Evolutionary conservation across 352 stramenopile genomes (phyloP).

Genomic region (Pythium pyrilobum): DNA sequence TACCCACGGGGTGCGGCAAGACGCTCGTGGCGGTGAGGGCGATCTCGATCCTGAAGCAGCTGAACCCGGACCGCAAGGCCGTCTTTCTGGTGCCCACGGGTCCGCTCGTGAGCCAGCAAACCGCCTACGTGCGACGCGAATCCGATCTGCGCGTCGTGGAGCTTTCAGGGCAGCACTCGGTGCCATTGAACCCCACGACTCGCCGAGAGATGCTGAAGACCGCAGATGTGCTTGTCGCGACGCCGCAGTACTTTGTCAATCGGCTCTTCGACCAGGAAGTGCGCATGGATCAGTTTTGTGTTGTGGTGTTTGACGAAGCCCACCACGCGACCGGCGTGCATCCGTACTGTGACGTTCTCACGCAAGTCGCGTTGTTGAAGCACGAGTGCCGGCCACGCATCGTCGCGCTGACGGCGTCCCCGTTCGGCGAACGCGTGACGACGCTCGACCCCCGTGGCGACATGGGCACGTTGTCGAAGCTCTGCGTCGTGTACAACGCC

Average conservation of each 20-base stretch:
- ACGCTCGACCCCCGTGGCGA: conserved; percentile 12
- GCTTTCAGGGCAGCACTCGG: conserved; percentile 50
- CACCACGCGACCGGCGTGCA: conserved; percentile 64
- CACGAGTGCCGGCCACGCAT: conserved; percentile 33
- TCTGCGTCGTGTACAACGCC: conserved; percentile 42
- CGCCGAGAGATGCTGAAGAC: conserved; percentile 9
- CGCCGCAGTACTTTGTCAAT: conserved; percentile 68
- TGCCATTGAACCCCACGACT: conserved; percentile 1
- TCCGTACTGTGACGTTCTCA: conserved; percentile 56
- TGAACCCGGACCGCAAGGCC: conserved; percentile 50
- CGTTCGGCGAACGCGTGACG: conserved; percentile 52
- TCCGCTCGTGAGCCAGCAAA: conserved; percentile 72
- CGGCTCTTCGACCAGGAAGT: conserved; percentile 33
- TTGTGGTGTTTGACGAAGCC: conserved; percentile 79
- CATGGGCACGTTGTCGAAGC: conserved; percentile 29
- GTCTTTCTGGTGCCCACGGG: conserved; percentile 73
- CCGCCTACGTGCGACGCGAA: conserved; percentile 60
- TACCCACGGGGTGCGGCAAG: conserved; percentile 74
- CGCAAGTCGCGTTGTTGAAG: conserved; percentile 28
- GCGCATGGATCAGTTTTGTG: conserved; percentile 47
- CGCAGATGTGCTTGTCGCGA: conserved; percentile 47
- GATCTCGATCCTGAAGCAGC: conserved; percentile 49
- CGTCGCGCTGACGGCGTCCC: conserved; percentile 63
- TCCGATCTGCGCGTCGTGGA: conserved; percentile 46
- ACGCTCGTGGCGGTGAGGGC: conserved; percentile 73